Percentiles rank a stretch among this genome's conserved stretches.
Evolutionary conservation across 495 filamentous ascomycete genomes (phyloP).

Genomic region (Penicillium parvum): DNA sequence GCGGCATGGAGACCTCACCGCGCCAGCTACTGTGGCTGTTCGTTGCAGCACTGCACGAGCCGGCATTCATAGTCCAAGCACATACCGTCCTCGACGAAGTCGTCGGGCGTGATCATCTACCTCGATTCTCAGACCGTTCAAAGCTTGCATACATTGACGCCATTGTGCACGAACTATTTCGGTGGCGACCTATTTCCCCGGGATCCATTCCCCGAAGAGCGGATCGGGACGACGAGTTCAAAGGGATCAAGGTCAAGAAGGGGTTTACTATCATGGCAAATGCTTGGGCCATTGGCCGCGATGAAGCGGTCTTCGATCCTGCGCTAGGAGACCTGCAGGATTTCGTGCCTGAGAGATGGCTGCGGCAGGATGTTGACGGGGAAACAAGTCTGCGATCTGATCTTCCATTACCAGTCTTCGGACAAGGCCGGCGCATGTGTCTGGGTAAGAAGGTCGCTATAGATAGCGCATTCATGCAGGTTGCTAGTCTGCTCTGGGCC

Average conservation of each 20-base stretch:
- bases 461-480: constrained; percentile 25
- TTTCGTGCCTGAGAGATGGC: constrained; percentile 28
- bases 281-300: constrained; percentile 43
- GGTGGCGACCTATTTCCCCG: constrained; percentile 33
- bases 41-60: constrained; percentile 21
- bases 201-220: constrained; percentile 47
- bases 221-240: constrained; percentile 45
- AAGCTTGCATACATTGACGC: constrained; percentile 30
- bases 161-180: constrained; percentile 29
- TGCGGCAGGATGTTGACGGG: constrained; percentile 5
- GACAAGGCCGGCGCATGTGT: constrained; percentile 28
- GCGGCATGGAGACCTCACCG: constrained; percentile 31
- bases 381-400: constrained; percentile 16
- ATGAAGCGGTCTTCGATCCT: constrained; percentile 21
- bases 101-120: constrained; percentile 27
- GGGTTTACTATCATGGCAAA: constrained; percentile 50
- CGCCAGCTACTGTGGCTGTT: constrained; percentile 29
- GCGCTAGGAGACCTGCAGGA: constrained; percentile 14
- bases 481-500: constrained; percentile 27
- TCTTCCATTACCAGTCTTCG: constrained; percentile 29
- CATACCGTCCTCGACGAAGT: constrained; percentile 32
- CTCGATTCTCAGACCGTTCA: constrained; percentile 24
- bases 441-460: constrained; percentile 28
- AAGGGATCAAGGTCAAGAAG: constrained; percentile 48
- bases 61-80: constrained; percentile 17